phyloP scores from a whole-genome alignment of 2,329 filamentous ascomycete genomes.

The Grosmannia huntii region DNA sequence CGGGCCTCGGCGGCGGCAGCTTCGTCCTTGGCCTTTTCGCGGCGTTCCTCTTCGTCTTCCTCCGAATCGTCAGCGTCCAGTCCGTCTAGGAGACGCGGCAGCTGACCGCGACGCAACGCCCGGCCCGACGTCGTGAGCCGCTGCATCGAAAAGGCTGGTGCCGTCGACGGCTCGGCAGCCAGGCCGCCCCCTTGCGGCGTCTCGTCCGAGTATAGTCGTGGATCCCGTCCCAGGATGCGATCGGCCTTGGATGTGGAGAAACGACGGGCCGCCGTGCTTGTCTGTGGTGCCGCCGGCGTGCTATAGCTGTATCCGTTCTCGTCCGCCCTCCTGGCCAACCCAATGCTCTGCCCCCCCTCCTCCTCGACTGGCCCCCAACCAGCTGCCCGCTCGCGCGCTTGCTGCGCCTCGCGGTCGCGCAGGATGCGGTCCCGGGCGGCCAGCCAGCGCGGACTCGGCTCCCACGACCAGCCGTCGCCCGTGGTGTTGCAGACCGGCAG shows the following conservation, averaged over 20 bases:
- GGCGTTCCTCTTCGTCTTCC: conserved; percentile 23
- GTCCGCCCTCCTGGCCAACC: neutral
- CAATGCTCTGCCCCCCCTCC: conserved; percentile 10
- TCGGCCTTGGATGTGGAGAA: conserved; percentile 42
- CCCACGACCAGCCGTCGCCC: conserved; percentile 92
- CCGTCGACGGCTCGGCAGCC: neutral
- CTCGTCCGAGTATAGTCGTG: conserved; percentile 40
- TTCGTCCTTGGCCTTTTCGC: conserved; percentile 5
- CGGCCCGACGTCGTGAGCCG: conserved; percentile 33
- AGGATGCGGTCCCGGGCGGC: conserved; percentile 54
- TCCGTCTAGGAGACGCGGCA: conserved; percentile 14
- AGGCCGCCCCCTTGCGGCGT: too few species aligned
- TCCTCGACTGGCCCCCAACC: conserved; percentile 46
- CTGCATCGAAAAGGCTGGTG: conserved; percentile 27
- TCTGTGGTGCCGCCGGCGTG: neutral
- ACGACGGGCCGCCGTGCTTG: neutral
- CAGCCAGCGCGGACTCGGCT: conserved; percentile 68
- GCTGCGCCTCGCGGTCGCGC: conserved; percentile 44
- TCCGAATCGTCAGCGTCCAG: neutral
- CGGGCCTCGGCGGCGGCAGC: neutral
- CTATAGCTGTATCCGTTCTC: conserved; percentile 3
- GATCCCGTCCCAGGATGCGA: conserved; percentile 43
- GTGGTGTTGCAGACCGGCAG: conserved; percentile 74
- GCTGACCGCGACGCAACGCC: conserved; percentile 15
- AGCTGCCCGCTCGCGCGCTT: conserved; percentile 49